A percentile compares a stretch with the other conserved stretches of the same genome.
Evolutionary conservation across 2,329 filamentous ascomycete genomes (phyloP).

Genomic region (Sporothrix humicola): DNA sequence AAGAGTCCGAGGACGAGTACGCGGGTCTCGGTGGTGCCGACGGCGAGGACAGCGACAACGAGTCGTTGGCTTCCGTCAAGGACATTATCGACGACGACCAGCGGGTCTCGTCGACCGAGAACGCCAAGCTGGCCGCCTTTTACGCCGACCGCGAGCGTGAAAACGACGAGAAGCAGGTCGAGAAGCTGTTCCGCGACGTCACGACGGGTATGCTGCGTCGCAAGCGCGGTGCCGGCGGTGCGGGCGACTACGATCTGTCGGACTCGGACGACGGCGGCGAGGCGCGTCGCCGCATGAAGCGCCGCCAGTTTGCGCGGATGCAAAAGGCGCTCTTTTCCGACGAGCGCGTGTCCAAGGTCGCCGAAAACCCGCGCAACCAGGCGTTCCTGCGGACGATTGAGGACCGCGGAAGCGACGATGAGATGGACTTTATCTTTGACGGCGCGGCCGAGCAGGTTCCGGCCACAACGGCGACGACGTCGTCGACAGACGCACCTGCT

Average conservation of each 20-base stretch:
- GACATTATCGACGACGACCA: constrained; percentile 90
- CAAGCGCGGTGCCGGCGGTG: constrained; percentile 77
- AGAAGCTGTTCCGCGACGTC: constrained; percentile 91
- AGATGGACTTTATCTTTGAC: constrained; percentile 70
- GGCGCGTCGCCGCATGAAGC: constrained; percentile 77
- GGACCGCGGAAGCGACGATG: constrained; percentile 76
- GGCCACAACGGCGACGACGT: constrained; percentile 45
- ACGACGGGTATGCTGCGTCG: constrained; percentile 85
- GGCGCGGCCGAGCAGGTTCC: constrained; percentile 44
- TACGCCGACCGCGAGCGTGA: constrained; percentile 82
- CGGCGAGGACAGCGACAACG: constrained; percentile 81
- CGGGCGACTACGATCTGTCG: constrained; percentile 77
- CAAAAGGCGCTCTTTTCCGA: constrained; percentile 85
- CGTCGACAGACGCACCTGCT: constrained; percentile 29
- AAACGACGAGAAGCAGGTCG: constrained; percentile 83
- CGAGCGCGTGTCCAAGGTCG: constrained; percentile 88
- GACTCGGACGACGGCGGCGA: constrained; percentile 90
- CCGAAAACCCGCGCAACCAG: constrained; percentile 83
- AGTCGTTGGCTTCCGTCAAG: constrained; percentile 72
- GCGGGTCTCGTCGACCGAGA: constrained; percentile 75
- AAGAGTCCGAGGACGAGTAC: constrained; percentile 98
- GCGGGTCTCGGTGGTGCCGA: constrained; percentile 89
- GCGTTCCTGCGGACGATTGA: constrained; percentile 92
- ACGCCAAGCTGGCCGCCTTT: constrained; percentile 80
- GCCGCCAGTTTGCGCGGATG: constrained; percentile 88